Evolutionary conservation across 805 yeast genomes (phyloP).

Genomic region (Kodamaea kakaduensis): DNA sequence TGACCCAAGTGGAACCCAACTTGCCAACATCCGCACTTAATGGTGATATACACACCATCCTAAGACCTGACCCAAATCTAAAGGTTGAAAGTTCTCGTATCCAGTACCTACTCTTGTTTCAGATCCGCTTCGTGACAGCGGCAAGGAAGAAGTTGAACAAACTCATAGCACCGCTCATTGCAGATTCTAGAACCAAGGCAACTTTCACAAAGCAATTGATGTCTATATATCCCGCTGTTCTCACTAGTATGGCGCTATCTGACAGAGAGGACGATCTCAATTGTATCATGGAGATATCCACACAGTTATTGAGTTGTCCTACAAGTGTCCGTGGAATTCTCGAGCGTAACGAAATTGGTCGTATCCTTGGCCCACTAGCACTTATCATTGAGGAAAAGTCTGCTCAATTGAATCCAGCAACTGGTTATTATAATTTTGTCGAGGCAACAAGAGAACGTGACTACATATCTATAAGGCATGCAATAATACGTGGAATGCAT

Average conservation of each 20-base stretch:
- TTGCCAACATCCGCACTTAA: slow-evolving; percentile 2
- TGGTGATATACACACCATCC: neutral
- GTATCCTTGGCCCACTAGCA: slow-evolving; percentile 46
- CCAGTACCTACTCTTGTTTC: slow-evolving; percentile 56
- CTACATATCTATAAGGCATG: slow-evolving; percentile 24
- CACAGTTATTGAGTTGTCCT: slow-evolving; percentile 45
- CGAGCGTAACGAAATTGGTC: slow-evolving; percentile 34
- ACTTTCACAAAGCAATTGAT: slow-evolving; percentile 51
- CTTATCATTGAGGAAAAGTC: slow-evolving; percentile 40
- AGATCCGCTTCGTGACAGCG: slow-evolving; percentile 53
- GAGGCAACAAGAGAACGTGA: slow-evolving; percentile 18
- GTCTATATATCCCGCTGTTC: slow-evolving; percentile 48
- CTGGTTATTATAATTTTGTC: slow-evolving; percentile 28
- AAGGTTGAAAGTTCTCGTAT: slow-evolving; percentile 43
- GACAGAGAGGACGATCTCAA: slow-evolving; percentile 50
- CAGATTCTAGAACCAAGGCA: slow-evolving; percentile 45
- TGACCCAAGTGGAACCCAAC: slow-evolving; percentile 12
- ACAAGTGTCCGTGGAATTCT: slow-evolving; percentile 39
- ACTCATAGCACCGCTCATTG: slow-evolving; percentile 52
- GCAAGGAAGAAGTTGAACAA: slow-evolving; percentile 47
- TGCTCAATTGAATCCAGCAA: slow-evolving; percentile 33
- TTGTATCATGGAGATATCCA: slow-evolving; percentile 27
- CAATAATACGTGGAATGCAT: slow-evolving; percentile 28
- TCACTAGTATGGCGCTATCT: slow-evolving; percentile 43
- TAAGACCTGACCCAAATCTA: slow-evolving; percentile 6